Base-by-base conservation (phyloP, 208 protist genomes). In the Leishmania guyanensis region DNA sequence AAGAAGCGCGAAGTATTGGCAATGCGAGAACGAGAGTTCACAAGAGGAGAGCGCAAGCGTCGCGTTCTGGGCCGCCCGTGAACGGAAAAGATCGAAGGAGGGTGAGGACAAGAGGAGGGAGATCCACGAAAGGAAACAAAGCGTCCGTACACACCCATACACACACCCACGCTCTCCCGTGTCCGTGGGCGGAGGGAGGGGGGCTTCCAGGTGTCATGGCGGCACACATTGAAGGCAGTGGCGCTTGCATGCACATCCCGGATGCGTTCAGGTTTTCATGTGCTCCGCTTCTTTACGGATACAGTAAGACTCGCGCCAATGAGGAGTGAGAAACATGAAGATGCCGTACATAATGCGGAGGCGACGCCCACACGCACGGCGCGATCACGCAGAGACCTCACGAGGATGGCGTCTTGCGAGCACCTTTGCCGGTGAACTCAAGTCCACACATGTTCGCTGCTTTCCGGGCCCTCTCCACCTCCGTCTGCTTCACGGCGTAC, bases 401-500 rank as follows among this genome's bases (percentile, higher is more conserved):
- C 36, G 74, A 60, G 22, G 82, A 75, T 6, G 82, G 73, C 6
- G 36, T 65, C 60, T 82, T 86, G 14, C 82, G 56, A 12, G 50
- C 75, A 33, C 80, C 77, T 76, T 96, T 94, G 14, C 91, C 86
- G 17, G 93, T 95, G 75, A 97, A 97, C 84, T 97, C 94, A 33
- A 97, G 81, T 0, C 94, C 94, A 78, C 94, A 95, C 83, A 95
- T 94, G 64, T 93, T 82, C 3, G 92, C 94, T 26, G 94, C 94
- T 53, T 89, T 87, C 29, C 87, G 86, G 1, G 94, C 92, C 16
- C 94, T 87, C 75, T 97, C 94, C 79, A 95, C 87, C 50, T 97
- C 94, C 20, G 86, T 93, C 79, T 97, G 94, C 86, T 97, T 97
- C 58, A 97, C 94, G 20, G 92, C 86, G 48, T 97, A 95, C 10